A percentile compares a stretch with the other conserved stretches of the same genome.
Evolutionary conservation across 345 rosid species (phyloP).

Genomic region (Lumnitzera littorea): DNA sequence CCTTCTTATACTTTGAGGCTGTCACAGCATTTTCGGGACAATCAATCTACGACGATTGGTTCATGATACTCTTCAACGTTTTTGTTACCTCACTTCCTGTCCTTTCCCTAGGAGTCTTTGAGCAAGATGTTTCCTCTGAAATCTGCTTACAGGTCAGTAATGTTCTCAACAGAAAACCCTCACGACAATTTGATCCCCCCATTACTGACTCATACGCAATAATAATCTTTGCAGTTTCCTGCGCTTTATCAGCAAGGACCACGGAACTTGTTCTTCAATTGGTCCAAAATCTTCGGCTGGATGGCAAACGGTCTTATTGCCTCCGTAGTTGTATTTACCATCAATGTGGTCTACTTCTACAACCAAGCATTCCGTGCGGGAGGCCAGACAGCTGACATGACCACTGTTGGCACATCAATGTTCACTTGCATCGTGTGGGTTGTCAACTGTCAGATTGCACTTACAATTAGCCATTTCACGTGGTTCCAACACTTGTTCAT

Average conservation of each 20-base stretch:
- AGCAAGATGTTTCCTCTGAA: conserved; percentile 93
- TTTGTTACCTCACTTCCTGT: conserved; percentile 91
- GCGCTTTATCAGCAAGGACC: conserved; percentile 98
- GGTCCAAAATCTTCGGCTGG: conserved; percentile 94
- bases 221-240: conserved; percentile 63
- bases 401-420: conserved; percentile 79
- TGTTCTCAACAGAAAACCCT: no score
- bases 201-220: not conserved
- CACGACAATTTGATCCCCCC: not conserved
- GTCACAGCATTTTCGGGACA: conserved; percentile 94
- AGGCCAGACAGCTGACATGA: conserved; percentile 97
- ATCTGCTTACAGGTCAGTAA: conserved; percentile 88
- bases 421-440: conserved; percentile 96
- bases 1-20: conserved; percentile 98
- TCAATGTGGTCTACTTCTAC: conserved; percentile 54
- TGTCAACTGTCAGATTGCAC: conserved; percentile 85
- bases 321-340: conserved; percentile 71
- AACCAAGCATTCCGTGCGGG: conserved; percentile 68
- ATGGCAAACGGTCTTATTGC: conserved; percentile 84
- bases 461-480: conserved; percentile 94
- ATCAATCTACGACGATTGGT: conserved; percentile 90
- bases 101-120: conserved; percentile 93
- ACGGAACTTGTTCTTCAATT: conserved; percentile 84
- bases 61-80: conserved; percentile 86
- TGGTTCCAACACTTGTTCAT: conserved; percentile 94